phyloP scores from a whole-genome alignment of 345 rosid genomes.

The Citrus hindsii region DNA sequence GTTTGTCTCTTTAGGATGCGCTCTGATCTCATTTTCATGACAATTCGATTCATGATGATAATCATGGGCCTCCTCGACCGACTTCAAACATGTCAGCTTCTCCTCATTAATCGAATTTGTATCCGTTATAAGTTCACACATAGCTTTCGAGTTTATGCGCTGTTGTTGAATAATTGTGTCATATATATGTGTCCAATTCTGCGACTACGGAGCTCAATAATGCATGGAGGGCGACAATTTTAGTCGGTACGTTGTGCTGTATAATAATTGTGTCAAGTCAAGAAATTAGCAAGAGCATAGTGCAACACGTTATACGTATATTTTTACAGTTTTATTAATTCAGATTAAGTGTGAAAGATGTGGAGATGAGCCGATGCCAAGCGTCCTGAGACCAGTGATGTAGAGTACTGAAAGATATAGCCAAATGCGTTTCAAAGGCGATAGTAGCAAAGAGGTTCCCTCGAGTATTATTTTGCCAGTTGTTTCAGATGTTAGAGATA shows the following conservation, averaged over 20 bases:
- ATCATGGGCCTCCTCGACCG: constrained; percentile 1
- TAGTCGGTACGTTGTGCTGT: too few relatives aligned
- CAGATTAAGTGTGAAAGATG: background rate
- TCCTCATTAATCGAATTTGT: background rate
- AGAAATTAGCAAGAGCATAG: too few relatives aligned
- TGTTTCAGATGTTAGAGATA: too few relatives aligned
- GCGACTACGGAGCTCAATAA: too few relatives aligned
- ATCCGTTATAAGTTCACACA: background rate
- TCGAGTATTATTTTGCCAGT: too few relatives aligned
- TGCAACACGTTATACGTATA: too few relatives aligned
- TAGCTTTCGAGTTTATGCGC: background rate
- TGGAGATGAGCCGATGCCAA: background rate
- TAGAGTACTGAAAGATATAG: background rate
- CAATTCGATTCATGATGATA: background rate
- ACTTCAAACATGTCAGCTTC: background rate
- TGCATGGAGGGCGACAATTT: too few relatives aligned
- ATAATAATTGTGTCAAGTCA: too few relatives aligned
- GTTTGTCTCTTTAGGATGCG: background rate
- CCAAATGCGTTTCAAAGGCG: background rate
- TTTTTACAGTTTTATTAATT: too few relatives aligned
- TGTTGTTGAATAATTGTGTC: too few relatives aligned
- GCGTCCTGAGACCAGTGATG: background rate
- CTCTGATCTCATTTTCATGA: background rate
- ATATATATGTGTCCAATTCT: too few relatives aligned
- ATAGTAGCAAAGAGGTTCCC: background rate